phyloP scores from a whole-genome alignment of 176 grass and related monocot genomes.

The Aegilops tauschii region DNA sequence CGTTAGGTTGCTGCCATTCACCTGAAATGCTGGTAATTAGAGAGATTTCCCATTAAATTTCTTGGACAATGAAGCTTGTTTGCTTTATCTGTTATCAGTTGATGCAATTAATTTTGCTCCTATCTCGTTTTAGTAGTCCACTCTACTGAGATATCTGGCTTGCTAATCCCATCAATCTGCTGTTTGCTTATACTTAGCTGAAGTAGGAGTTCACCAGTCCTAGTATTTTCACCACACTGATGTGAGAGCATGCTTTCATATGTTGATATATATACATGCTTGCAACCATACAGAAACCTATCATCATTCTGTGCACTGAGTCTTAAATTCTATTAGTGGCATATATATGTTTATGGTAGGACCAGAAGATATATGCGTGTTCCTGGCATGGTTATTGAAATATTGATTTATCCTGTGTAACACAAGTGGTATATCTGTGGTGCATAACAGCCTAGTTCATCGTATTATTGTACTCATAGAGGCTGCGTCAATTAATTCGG shows the following conservation, averaged over 20 bases:
- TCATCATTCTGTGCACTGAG: no score
- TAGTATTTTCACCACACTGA: not conserved
- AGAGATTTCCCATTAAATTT: not conserved
- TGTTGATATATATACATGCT: not conserved
- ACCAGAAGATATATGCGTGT: no score
- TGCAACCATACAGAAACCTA: not conserved
- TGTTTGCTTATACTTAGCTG: not conserved
- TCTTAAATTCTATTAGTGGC: no score
- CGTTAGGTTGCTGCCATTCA: conserved; percentile 29
- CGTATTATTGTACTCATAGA: not conserved
- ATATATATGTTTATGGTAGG: no score
- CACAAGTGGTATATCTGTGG: not conserved
- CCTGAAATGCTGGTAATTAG: conserved; percentile 8
- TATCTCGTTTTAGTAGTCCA: not conserved
- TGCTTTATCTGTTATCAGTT: conserved; percentile 14
- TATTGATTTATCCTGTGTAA: no score
- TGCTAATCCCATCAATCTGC: not conserved
- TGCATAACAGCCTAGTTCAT: not conserved
- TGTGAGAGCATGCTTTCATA: not conserved
- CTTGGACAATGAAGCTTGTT: conserved; percentile 12
- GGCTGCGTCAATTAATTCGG: no score
- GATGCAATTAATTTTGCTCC: conserved; percentile 28
- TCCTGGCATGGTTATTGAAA: no score
- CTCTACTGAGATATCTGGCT: not conserved
- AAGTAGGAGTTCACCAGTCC: not conserved